phyloP scores from a whole-genome alignment of 2,329 filamentous ascomycete species.

The Colletotrichum chrysophilum region DNA sequence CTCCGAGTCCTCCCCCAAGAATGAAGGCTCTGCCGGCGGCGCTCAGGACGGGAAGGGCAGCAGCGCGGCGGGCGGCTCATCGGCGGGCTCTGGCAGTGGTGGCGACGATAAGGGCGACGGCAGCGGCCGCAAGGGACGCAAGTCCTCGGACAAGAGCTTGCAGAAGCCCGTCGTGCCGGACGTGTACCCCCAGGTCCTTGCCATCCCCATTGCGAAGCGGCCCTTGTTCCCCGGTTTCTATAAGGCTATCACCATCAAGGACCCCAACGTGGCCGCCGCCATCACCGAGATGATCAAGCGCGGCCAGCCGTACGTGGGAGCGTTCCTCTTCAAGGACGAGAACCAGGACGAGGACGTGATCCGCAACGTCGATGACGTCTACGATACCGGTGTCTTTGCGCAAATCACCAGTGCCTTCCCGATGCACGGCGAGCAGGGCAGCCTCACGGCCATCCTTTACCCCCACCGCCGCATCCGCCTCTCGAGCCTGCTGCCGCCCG shows the following conservation, averaged over 20 bases:
- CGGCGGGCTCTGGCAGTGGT: conserved; percentile 50
- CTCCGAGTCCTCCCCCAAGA: conserved; percentile 50
- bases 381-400: conserved; percentile 96
- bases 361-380: conserved; percentile 86
- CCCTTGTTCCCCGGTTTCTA: conserved; percentile 98
- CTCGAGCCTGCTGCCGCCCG: conserved; percentile 79
- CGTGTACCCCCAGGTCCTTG: conserved; percentile 96
- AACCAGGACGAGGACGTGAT: conserved; percentile 94
- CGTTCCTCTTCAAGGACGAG: conserved; percentile 96
- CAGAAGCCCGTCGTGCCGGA: conserved; percentile 92
- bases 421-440: conserved; percentile 82
- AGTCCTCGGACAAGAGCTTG: conserved; percentile 73
- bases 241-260: conserved; percentile 96
- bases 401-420: conserved; percentile 98
- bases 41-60: conserved; percentile 58
- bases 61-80: conserved; percentile 61
- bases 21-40: conserved; percentile 37
- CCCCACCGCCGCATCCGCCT: conserved; percentile 94
- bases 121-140: conserved; percentile 71
- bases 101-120: conserved; percentile 54
- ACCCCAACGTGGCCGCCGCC: conserved; percentile 87
- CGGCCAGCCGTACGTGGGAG: conserved; percentile 95
- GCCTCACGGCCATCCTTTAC: conserved; percentile 91
- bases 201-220: conserved; percentile 91
- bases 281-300: conserved; percentile 97